Evolutionary conservation across 1,284 basidiomycete genomes (phyloP).

Genomic region (Blastosporella zonata): DNA sequence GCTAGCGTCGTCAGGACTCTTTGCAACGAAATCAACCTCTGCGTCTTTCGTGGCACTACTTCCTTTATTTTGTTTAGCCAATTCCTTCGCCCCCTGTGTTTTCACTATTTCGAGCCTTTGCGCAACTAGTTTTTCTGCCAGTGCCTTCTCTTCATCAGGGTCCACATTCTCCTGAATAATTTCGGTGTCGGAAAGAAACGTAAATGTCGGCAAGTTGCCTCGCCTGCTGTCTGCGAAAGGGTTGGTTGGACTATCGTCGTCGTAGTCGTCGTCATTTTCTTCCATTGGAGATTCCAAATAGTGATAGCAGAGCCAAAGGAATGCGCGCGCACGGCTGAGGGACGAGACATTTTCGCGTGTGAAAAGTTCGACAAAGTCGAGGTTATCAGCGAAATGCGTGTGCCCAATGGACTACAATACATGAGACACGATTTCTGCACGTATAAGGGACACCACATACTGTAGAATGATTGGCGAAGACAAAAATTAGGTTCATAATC

Average conservation of each 20-base stretch:
- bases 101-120: slow-evolving; percentile 38
- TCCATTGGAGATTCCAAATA: slow-evolving; percentile 48
- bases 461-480: slow-evolving; percentile 51
- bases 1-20: slow-evolving; percentile 24
- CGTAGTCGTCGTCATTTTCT: slow-evolving; percentile 35
- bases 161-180: slow-evolving; percentile 47
- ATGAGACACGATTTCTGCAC: slow-evolving; percentile 9
- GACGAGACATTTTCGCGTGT: slow-evolving; percentile 58
- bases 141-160: slow-evolving; percentile 35
- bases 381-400: slow-evolving; percentile 50
- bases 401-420: slow-evolving; percentile 47
- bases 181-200: slow-evolving; percentile 45
- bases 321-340: slow-evolving; percentile 59
- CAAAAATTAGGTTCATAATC: slow-evolving; percentile 59
- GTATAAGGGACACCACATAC: slow-evolving; percentile 34
- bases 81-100: slow-evolving; percentile 35
- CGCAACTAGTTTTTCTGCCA: slow-evolving; percentile 34
- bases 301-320: slow-evolving; percentile 62
- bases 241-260: slow-evolving; percentile 39
- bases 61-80: slow-evolving; percentile 24
- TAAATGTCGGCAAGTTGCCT: slow-evolving; percentile 42
- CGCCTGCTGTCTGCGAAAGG: slow-evolving; percentile 52
- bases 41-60: slow-evolving; percentile 26
- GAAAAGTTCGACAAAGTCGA: slow-evolving; percentile 69
- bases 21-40: slow-evolving; percentile 21